Evolutionary conservation across 2,329 filamentous ascomycete species (phyloP).

Genomic region (Fusarium humuli): DNA sequence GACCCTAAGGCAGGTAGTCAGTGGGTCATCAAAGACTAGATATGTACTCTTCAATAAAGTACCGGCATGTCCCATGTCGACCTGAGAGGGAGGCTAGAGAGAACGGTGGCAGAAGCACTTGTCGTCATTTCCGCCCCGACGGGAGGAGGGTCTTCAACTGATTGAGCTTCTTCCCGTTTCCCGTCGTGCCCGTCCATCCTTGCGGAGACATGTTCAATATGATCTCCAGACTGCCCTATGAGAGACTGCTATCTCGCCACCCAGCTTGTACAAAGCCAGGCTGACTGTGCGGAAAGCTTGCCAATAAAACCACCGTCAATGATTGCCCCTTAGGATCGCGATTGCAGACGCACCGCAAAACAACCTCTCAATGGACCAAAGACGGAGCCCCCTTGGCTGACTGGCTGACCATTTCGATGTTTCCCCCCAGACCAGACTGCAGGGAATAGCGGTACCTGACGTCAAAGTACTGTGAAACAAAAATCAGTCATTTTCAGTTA

Average conservation of each 20-base stretch:
- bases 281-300: slow-evolving; percentile 1
- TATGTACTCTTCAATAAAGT: slow-evolving; percentile 19
- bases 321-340: slow-evolving; percentile 28
- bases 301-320: slow-evolving; percentile 22
- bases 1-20: slow-evolving; percentile 12
- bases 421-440: slow-evolving; percentile 17
- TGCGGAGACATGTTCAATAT: slow-evolving; percentile 1
- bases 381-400: slow-evolving; percentile 13
- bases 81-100: slow-evolving; percentile 1
- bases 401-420: slow-evolving; percentile 30
- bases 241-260: slow-evolving; percentile 1
- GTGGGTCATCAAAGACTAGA: slow-evolving; percentile 25
- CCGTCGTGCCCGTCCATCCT: slow-evolving; percentile 15
- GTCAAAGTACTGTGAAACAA: slow-evolving; percentile 39
- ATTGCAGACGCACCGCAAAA: slow-evolving; percentile 29
- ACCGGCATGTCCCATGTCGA: slow-evolving; percentile 12
- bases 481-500: slow-evolving; percentile 37
- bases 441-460: slow-evolving; percentile 27
- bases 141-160: background rate
- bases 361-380: slow-evolving; percentile 10
- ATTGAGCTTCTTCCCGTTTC: slow-evolving; percentile 20
- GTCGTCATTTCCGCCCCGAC: slow-evolving; percentile 33
- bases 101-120: slow-evolving; percentile 21
- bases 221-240: slow-evolving; percentile 11
- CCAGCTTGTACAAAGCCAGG: slow-evolving; percentile 1